Evolutionary conservation across 1,284 basidiomycete genomes (phyloP), one percentile per base, ranked within the genome.

Genomic region (Marasmius oreades): DNA sequence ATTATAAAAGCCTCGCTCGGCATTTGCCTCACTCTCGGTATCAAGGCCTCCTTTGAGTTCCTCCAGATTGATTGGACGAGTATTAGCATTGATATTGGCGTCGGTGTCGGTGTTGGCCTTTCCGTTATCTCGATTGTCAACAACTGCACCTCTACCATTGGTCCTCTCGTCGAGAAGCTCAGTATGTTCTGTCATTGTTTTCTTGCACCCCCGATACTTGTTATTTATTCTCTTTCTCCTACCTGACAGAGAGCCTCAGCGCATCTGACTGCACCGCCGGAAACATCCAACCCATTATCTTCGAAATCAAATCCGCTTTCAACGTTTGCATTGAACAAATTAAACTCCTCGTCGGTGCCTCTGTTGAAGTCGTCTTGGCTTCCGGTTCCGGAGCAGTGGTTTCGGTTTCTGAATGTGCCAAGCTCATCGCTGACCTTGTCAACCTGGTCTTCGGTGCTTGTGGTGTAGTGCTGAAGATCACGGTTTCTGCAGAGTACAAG

Each of bases 221-320:
- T n/a, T 16, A 14, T 42, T 7, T 5, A 6, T n/a, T 4, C 16
- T 42, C n/a, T 18, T 20, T 18, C 7, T 42, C 5, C 5, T 42
- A 8, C 5, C 16, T n/a, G 10, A 7, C 47, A 50, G 47, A 28
- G 24, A 26, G 26, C 14, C 31, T 50, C 26, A 16, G 26, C 18
- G 47, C 47, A 6, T 11, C 52, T 12, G 45, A 24, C 20, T 28
- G 56, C 37, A 48, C 47, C 24, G 57, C 26, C 22, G 55, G 47
- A 3, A 43, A 54, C 23, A 50, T 53, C 14, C 10, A 52, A 11
- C 23, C 58, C 11, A 55, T 61, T 24, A 33, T 61, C 26, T 28
- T 45, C 18, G 20, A 61, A 23, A 51, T 61, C 18, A 51, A 59
- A 54, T 45, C 1, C 43, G 6, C 23, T 31, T 31, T 61, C 7